Evolutionary conservation across 352 stramenopile genomes (phyloP), one percentile per base, ranked within the genome.

Genomic region (Pythium inflatum): DNA sequence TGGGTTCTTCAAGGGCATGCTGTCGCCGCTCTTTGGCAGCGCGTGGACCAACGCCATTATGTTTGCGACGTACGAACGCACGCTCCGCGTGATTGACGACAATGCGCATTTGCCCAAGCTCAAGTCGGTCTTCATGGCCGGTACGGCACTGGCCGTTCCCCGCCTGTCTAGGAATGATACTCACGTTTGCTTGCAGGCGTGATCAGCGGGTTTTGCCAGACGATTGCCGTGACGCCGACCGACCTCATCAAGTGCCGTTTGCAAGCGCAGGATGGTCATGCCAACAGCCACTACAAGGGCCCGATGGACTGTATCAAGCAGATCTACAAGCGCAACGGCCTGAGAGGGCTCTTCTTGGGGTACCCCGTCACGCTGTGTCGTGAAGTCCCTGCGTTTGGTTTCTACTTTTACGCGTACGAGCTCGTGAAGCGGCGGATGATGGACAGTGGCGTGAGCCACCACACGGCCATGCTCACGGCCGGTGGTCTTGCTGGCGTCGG

Each of bases 361-460:
- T 93, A 91, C 61, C 82, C 76, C 14, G 79, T 88, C 56, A 96
- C 88, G 22, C 54, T 93, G 43, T 87, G 80, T 60, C 84, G 88
- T 16, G 88, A 96, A 48, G 79, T 92, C n/a, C 84, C 84, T 8
- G 90, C 88, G 13, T 96, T 93, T 53, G 87, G 80, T 4, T 85
- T 93, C 62, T 96, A 96, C 72, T 96, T 94, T 71, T 87, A 71
- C 62, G 74, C 87, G 25, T 96, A 96, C 75, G 88, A 96, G 69
- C 83, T 81, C 59, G 73, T 78, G 38, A 94, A 94, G 76, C 87
- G 87, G 57, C 76, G 68, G 54, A 88, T 96, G 79, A 77, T 91
- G 30, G 77, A 79, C 40, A 65, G 66, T 7, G 70, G 72, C 24
- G 78, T 90, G 46, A 92, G 79, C 58, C 60, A 79, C 7, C 79